Percentiles rank a stretch among this genome's conserved stretches.
Conservation (phyloP, 2,329 filamentous ascomycete species). For the Myriosclerotinia duriaeana region DNA sequence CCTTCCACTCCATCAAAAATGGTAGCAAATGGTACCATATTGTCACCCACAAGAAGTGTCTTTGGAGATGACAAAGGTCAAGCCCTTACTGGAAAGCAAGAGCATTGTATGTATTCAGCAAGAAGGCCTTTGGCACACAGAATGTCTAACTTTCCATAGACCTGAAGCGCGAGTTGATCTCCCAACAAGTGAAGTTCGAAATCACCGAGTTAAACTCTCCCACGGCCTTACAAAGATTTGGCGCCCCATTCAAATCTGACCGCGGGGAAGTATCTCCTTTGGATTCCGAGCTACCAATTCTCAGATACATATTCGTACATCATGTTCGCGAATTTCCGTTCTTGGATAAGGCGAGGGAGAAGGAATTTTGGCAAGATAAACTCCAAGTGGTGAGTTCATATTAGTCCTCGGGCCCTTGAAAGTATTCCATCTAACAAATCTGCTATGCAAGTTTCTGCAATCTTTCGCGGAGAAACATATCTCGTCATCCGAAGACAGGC, state of each 20-base stretch:
- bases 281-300: conserved; percentile 88
- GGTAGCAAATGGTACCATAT: conserved; percentile 30
- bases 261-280: conserved; percentile 89
- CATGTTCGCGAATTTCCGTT: conserved; percentile 98
- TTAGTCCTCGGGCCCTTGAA: neutral
- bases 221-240: conserved; percentile 90
- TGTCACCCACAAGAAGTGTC: conserved; percentile 19
- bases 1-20: conserved; percentile 14
- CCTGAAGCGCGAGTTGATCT: conserved; percentile 91
- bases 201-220: conserved; percentile 92
- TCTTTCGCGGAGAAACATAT: conserved; percentile 97
- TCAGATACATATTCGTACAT: conserved; percentile 96
- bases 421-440: conserved; percentile 16
- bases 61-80: conserved; percentile 27
- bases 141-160: conserved; percentile 52
- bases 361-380: conserved; percentile 99
- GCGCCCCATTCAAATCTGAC: conserved; percentile 90
- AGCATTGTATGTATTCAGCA: conserved; percentile 73
- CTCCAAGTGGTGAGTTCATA: conserved; percentile 74
- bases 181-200: conserved; percentile 84
- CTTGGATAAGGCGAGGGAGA: conserved; percentile 91
- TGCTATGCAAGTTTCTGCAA: conserved; percentile 72
- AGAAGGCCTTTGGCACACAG: conserved; percentile 10
- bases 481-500: conserved; percentile 89
- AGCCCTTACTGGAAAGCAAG: conserved; percentile 85